Percentiles rank a stretch among this genome's conserved stretches.
These are phyloP conservation scores for Mycena belliarum DNA, from an alignment of 768 basidiomycete genomes.

Conservation along the genomic window DNA sequence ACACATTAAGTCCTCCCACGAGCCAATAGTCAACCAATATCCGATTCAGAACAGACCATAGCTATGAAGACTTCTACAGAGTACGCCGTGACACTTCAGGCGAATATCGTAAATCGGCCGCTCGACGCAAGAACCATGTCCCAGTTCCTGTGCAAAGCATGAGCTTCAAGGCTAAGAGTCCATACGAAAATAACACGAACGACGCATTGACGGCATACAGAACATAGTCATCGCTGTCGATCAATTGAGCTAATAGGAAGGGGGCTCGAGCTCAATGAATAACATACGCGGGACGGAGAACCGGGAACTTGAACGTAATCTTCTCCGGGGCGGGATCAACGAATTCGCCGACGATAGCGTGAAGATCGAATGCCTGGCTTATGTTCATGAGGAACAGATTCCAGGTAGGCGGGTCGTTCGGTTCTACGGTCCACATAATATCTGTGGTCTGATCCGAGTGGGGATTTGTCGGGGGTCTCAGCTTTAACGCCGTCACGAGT, in stretches of 20 bases:
- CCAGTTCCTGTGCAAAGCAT: constrained; percentile 12
- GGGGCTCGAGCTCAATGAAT: no score
- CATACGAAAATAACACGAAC: no score
- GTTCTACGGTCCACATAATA: constrained; percentile 17
- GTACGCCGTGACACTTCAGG: background rate
- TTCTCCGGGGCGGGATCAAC: constrained; percentile 12
- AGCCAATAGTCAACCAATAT: no score
- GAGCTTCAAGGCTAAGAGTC: no score
- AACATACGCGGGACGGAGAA: background rate
- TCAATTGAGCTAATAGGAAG: constrained; percentile 2
- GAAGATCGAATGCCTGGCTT: constrained; percentile 20
- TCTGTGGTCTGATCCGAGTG: constrained; percentile 14
- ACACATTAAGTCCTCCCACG: no score
- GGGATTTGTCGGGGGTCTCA: constrained; percentile 14
- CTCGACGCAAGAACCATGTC: constrained; percentile 17
- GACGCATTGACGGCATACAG: constrained; percentile 20
- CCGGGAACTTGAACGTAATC: background rate
- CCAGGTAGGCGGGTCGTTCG: constrained; percentile 14
- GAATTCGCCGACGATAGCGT: constrained; percentile 16
- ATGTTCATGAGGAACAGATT: constrained; percentile 25
- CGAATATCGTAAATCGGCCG: constrained; percentile 4
- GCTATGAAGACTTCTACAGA: no score
- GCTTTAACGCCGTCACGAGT: constrained; percentile 4
- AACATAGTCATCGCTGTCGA: constrained; percentile 20
- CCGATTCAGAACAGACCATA: no score